Conservation (phyloP, 2,329 filamentous ascomycete species). For the Fusarium proliferatum region DNA sequence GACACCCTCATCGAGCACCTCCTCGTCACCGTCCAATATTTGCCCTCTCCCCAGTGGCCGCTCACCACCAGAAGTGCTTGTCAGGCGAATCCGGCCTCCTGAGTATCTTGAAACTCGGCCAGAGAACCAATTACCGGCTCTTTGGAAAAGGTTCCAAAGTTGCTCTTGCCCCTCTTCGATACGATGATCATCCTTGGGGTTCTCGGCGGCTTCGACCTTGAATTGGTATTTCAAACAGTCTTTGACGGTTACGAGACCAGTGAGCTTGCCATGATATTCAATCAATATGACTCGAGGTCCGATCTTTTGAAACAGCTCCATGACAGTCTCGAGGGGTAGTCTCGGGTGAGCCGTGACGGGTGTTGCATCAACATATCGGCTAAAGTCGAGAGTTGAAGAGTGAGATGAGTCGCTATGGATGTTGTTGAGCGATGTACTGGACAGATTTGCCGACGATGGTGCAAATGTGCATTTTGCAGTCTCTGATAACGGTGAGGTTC, state of each 20-base stretch:
- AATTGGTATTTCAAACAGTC: conserved; percentile 98
- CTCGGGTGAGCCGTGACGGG: conserved; percentile 92
- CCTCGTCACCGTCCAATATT: conserved; percentile 58
- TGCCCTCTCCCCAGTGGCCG: conserved; percentile 56
- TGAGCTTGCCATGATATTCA: conserved; percentile 86
- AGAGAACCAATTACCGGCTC: conserved; percentile 68
- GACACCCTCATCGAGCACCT: conserved; percentile 54
- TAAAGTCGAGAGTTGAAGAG: conserved; percentile 77
- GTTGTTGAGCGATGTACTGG: conserved; percentile 50
- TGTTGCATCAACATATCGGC: conserved; percentile 87
- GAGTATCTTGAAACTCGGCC: conserved; percentile 63
- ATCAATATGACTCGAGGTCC: conserved; percentile 93
- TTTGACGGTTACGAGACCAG: conserved; percentile 92
- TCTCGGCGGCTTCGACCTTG: conserved; percentile 89
- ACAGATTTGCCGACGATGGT: conserved; percentile 53
- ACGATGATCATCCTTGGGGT: conserved; percentile 69
- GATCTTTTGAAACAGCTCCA: conserved; percentile 99
- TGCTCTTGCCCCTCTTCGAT: conserved; percentile 70
- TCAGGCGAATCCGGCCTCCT: conserved; percentile 68
- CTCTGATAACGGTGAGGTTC: conserved; percentile 73
- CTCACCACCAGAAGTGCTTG: conserved; percentile 52
- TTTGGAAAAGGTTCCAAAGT: conserved; percentile 70
- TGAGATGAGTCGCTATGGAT: conserved; percentile 31
- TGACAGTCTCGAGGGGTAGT: conserved; percentile 92
- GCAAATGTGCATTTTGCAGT: conserved; percentile 80